Conservation (phyloP, 371 early-diverging fungal species). For the Furculomyces boomerangus region DNA sequence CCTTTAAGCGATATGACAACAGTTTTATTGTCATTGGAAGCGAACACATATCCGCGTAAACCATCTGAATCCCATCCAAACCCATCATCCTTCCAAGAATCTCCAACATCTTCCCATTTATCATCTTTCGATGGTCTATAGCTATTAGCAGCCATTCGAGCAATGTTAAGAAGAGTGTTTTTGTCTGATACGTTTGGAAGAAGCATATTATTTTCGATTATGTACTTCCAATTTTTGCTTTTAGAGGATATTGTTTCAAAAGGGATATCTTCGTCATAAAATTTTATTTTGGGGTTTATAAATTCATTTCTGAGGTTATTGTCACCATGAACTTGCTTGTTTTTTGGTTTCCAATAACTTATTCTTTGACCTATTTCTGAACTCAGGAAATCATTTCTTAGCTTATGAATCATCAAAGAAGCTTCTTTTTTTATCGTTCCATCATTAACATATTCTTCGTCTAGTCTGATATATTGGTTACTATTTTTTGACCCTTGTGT, state of each 20-base stretch:
- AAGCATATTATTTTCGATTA: slow-evolving; percentile 19
- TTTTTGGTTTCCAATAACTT: neutral
- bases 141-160: slow-evolving; percentile 60
- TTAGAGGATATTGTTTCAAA: neutral
- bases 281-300: neutral
- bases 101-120: slow-evolving; percentile 58
- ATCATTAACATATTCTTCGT: too few relatives aligned
- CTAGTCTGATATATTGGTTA: too few relatives aligned
- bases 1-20: slow-evolving; percentile 82
- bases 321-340: neutral
- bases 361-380: neutral
- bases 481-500: too few relatives aligned
- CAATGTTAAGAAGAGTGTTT: slow-evolving; percentile 41
- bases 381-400: neutral
- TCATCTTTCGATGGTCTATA: slow-evolving; percentile 37
- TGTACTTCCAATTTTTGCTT: slow-evolving; percentile 11
- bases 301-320: too few relatives aligned
- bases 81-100: slow-evolving; percentile 48
- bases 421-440: too few relatives aligned
- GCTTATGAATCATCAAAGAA: too few relatives aligned
- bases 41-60: slow-evolving; percentile 81
- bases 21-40: slow-evolving; percentile 37
- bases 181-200: slow-evolving; percentile 55
- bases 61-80: slow-evolving; percentile 83
- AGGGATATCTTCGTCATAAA: neutral